A percentile compares a stretch with the other conserved stretches of the same genome.
phyloP scores from a whole-genome alignment of 345 rosid genomes.

The Cardiospermum halicacabum region DNA sequence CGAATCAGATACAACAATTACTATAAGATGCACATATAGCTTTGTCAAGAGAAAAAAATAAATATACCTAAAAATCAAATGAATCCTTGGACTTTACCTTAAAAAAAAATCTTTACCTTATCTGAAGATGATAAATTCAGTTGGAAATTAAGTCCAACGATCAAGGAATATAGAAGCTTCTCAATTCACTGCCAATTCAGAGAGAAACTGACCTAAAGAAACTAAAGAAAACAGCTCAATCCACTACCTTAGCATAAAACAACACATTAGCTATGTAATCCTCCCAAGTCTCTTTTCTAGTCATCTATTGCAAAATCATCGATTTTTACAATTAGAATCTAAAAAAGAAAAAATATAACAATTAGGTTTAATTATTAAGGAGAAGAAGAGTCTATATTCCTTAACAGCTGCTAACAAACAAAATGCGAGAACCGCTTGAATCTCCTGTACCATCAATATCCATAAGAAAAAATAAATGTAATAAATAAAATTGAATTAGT shows the following conservation, averaged over 20 bases:
- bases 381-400: slow-evolving; percentile 24
- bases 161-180: background rate
- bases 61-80: too few relatives aligned
- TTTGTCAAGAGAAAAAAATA: too few relatives aligned
- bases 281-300: slow-evolving; percentile 79
- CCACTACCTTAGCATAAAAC: slow-evolving; percentile 62
- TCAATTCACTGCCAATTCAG: background rate
- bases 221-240: background rate
- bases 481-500: background rate
- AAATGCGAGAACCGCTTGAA: slow-evolving; percentile 74
- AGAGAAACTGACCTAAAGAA: background rate
- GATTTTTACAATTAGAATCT: background rate
- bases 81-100: too few relatives aligned
- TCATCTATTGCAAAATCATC: slow-evolving; percentile 35
- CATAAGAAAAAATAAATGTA: background rate
- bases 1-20: too few relatives aligned
- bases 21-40: too few relatives aligned
- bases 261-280: slow-evolving; percentile 56
- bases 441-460: too few relatives aligned
- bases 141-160: slow-evolving; percentile 17
- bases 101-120: too few relatives aligned
- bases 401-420: slow-evolving; percentile 46
- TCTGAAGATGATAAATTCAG: slow-evolving; percentile 31
- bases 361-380: background rate
- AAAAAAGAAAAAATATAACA: background rate